These are phyloP conservation scores for Geranium rotundifolium DNA, from an alignment of 345 rosid species.

Conservation along the genomic window DNA sequence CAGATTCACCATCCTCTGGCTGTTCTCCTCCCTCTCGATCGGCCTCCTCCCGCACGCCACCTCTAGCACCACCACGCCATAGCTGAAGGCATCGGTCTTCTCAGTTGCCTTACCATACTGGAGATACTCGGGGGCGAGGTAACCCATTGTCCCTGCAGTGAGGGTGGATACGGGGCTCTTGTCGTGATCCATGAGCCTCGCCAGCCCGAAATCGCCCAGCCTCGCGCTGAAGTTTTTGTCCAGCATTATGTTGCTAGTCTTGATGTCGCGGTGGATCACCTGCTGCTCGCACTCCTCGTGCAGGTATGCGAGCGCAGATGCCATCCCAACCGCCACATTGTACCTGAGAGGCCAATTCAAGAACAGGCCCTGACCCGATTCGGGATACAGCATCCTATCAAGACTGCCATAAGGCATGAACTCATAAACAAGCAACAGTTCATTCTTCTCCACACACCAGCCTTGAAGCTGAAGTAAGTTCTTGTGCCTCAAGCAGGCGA, in stretches of 20 bases:
- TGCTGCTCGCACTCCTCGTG: constrained; percentile 95
- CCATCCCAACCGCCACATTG: constrained; percentile 65
- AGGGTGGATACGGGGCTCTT: constrained; percentile 90
- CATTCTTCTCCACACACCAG: constrained; percentile 86
- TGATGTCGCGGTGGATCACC: constrained; percentile 86
- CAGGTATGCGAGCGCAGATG: constrained; percentile 65
- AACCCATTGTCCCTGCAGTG: constrained; percentile 96
- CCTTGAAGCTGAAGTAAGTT: constrained; percentile 79
- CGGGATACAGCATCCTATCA: constrained; percentile 62
- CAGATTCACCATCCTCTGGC: constrained; percentile 47
- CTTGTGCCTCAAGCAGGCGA: constrained; percentile 90
- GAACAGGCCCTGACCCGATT: constrained; percentile 25
- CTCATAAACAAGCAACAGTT: constrained; percentile 78
- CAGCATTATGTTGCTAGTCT: constrained; percentile 82
- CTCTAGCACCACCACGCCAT: constrained; percentile 79
- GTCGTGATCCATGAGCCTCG: constrained; percentile 85
- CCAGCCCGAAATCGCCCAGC: constrained; percentile 88
- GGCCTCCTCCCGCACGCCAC: constrained; percentile 91
- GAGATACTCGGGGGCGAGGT: constrained; percentile 92
- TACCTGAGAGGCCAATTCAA: constrained; percentile 62
- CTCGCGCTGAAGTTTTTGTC: constrained; percentile 72
- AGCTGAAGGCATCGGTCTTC: constrained; percentile 84
- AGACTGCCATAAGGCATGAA: constrained; percentile 88
- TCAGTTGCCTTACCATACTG: constrained; percentile 87
- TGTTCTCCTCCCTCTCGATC: constrained; percentile 51